Conservation (phyloP, 371 early-diverging fungal species). For the Mortierella polycephala region DNA sequence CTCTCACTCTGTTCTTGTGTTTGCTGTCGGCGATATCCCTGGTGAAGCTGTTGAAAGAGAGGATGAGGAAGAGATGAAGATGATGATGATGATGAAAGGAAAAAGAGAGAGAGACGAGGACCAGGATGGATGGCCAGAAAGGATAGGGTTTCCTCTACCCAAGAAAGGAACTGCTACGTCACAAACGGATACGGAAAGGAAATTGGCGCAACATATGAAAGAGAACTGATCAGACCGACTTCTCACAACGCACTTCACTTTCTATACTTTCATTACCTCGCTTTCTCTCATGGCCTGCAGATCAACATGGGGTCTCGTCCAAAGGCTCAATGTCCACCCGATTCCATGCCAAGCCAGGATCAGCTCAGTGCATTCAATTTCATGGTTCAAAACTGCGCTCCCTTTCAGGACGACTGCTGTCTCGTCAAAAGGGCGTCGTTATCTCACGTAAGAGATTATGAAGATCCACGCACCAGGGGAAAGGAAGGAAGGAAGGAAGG, state of each 20-base stretch:
- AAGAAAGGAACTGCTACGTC: conserved; percentile 6
- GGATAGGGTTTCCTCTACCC: background rate
- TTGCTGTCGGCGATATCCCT: background rate
- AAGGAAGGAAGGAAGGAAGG: too few relatives aligned
- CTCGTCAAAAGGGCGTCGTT: conserved; percentile 2
- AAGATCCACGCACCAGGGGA: too few relatives aligned
- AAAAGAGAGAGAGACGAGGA: conserved; percentile 8
- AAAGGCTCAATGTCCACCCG: conserved; percentile 15
- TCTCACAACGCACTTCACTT: background rate
- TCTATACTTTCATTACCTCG: background rate
- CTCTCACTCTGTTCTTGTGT: background rate
- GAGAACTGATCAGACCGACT: background rate
- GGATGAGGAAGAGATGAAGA: background rate
- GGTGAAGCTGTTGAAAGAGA: conserved; percentile 2
- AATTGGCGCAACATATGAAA: too few relatives aligned
- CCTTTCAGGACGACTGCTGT: conserved; percentile 3
- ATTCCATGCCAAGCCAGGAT: conserved; percentile 8
- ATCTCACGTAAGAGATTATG: conserved; percentile 17
- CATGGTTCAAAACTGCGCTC: conserved; percentile 8
- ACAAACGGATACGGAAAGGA: conserved; percentile 2
- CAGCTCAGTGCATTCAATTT: conserved; percentile 13
- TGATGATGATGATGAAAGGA: background rate
- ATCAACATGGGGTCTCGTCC: conserved; percentile 37
- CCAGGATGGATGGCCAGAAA: background rate
- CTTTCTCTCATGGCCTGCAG: conserved; percentile 23